Percentiles rank a stretch among this genome's conserved stretches.
phyloP scores from a whole-genome alignment of 2,329 filamentous ascomycete species.

The Grosmannia clavigera region DNA sequence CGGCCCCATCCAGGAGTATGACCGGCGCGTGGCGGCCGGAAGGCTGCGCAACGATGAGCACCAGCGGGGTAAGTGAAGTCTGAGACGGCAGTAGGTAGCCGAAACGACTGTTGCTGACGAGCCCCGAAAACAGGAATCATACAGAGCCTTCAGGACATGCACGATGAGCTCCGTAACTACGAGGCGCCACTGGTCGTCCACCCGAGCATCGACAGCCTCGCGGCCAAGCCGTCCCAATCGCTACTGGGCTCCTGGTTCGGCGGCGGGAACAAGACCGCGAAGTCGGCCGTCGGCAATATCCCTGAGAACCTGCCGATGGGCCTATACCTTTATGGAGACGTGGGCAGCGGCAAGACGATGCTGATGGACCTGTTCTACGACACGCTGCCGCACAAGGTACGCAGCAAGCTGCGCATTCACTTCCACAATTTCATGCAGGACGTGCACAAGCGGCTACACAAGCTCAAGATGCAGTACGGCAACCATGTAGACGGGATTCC shows the following conservation, averaged over 20 bases:
- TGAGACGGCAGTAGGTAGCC: not conserved
- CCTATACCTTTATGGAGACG: conserved; percentile 90
- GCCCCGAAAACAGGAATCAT: conserved; percentile 55
- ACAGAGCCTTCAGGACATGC: conserved; percentile 74
- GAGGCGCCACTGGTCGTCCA: conserved; percentile 60
- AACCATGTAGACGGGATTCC: conserved; percentile 83
- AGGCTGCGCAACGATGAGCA: conserved; percentile 76
- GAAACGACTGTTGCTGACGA: not conserved
- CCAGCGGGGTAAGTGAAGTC: conserved; percentile 56
- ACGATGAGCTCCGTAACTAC: conserved; percentile 70
- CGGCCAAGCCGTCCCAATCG: conserved; percentile 32
- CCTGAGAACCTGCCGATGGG: conserved; percentile 71
- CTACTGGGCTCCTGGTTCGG: conserved; percentile 50
- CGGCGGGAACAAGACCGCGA: conserved; percentile 14
- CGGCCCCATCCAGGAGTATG: conserved; percentile 82
- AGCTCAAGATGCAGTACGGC: conserved; percentile 78
- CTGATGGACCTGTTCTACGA: conserved; percentile 98
- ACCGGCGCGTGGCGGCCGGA: conserved; percentile 62
- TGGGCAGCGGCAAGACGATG: conserved; percentile 98
- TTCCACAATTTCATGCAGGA: conserved; percentile 99
- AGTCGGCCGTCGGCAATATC: conserved; percentile 37
- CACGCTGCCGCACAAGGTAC: conserved; percentile 69
- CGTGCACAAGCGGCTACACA: conserved; percentile 81
- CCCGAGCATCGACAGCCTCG: conserved; percentile 59
- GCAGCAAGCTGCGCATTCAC: conserved; percentile 81